Percentiles rank a stretch among this genome's conserved stretches.
Evolutionary conservation across 1,284 basidiomycete genomes (phyloP).

Genomic region (Ceratobasidium sp.): DNA sequence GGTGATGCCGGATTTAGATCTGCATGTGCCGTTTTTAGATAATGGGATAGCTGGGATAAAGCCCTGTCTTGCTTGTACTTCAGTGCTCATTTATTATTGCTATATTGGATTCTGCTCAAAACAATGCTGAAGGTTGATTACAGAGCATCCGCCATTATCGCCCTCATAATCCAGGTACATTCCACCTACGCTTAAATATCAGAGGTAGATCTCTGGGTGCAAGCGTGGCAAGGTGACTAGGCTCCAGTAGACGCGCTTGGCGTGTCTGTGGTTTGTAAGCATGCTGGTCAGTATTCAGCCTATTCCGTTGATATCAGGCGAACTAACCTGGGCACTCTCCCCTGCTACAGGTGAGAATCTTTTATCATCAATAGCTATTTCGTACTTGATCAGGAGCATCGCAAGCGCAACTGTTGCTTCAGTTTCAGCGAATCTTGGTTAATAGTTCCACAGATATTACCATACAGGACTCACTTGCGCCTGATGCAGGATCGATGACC

Average conservation of each 20-base stretch:
- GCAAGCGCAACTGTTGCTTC: neutral
- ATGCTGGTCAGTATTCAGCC: neutral
- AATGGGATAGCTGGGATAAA: no score
- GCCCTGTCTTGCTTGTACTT: no score
- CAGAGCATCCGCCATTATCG: no score
- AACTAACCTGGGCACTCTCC: neutral
- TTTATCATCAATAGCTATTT: neutral
- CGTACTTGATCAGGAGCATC: neutral
- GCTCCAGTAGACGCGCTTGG: neutral
- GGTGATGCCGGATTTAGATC: no score
- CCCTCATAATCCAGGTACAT: no score
- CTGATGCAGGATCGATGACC: slow-evolving; percentile 36
- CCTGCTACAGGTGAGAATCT: neutral
- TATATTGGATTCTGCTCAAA: no score
- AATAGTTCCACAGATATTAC: neutral
- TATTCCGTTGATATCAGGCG: neutral
- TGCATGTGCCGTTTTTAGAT: no score
- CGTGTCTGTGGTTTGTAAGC: neutral
- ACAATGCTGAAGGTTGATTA: no score
- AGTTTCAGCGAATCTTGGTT: neutral
- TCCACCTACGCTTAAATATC: neutral
- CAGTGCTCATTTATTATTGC: no score
- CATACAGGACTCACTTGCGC: slow-evolving; percentile 1
- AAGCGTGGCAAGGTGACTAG: neutral
- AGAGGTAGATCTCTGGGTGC: neutral